Evolutionary conservation across 2,329 filamentous ascomycete species (phyloP).

Genomic region (Aspergillus eucalypticola): DNA sequence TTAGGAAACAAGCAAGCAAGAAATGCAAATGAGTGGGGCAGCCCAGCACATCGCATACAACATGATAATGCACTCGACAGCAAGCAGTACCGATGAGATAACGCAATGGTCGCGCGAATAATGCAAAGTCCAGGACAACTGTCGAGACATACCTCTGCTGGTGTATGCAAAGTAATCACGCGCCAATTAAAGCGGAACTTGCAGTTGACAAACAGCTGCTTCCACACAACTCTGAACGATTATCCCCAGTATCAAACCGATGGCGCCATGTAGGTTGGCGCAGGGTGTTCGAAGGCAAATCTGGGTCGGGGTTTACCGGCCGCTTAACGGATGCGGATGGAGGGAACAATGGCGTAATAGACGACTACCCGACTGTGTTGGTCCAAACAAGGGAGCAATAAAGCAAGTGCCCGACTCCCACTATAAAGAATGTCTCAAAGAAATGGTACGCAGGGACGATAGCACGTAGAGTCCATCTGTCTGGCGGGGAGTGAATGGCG

Average conservation of each 20-base stretch:
- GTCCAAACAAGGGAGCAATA: not conserved
- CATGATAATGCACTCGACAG: not conserved
- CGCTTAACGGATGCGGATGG: conserved; percentile 8
- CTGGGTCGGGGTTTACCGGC: conserved; percentile 1
- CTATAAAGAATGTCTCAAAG: not conserved
- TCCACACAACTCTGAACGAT: not conserved
- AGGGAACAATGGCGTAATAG: conserved; percentile 4
- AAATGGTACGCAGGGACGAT: conserved; percentile 6
- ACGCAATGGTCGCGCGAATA: not conserved
- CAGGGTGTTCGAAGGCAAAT: not conserved
- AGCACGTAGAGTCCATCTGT: conserved; percentile 11
- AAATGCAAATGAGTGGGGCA: not conserved
- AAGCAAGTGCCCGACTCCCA: not conserved
- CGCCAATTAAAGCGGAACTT: not conserved
- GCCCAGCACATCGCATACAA: not conserved
- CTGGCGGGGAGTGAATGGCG: conserved; percentile 12
- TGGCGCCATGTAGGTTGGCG: not conserved
- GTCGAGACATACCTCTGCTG: not conserved
- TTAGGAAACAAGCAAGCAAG: not conserved
- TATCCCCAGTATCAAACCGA: not conserved
- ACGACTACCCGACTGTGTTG: not conserved
- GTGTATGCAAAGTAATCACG: not conserved
- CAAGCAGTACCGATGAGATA: not conserved
- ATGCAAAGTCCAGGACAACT: not conserved
- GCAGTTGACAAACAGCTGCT: not conserved